Conservation (phyloP, 179 eudicot species). For the Spergularia azorica region DNA sequence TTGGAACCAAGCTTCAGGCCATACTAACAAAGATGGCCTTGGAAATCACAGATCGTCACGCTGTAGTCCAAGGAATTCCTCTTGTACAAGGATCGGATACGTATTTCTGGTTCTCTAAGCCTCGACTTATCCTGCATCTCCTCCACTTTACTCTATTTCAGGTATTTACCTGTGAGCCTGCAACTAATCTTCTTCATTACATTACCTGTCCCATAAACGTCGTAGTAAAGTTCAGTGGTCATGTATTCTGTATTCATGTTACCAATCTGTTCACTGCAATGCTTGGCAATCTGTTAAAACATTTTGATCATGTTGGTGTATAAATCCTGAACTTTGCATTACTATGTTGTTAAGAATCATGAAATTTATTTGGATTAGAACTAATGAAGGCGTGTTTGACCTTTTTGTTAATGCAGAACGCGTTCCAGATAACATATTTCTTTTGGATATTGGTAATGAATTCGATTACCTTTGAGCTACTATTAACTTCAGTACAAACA, state of each 20-base stretch:
- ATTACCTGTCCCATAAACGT: background rate
- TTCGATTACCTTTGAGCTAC: constrained; percentile 6
- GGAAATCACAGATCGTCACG: constrained; percentile 72
- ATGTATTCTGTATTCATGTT: background rate
- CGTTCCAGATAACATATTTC: constrained; percentile 89
- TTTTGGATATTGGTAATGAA: constrained; percentile 85
- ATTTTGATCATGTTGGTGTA: background rate
- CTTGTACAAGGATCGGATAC: constrained; percentile 84
- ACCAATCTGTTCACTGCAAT: background rate
- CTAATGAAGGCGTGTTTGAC: constrained; percentile 18
- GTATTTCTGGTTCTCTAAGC: constrained; percentile 77
- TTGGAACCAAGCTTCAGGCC: constrained; percentile 86
- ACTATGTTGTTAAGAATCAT: background rate
- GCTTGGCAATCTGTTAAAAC: background rate
- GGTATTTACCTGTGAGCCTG: constrained; percentile 36
- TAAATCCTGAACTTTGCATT: background rate
- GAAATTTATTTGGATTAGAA: constrained; percentile 1
- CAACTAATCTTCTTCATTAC: background rate
- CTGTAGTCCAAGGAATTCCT: constrained; percentile 88
- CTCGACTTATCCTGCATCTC: constrained; percentile 71
- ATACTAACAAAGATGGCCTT: constrained; percentile 81
- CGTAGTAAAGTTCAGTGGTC: background rate
- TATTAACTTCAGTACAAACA: background rate
- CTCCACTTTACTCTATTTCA: constrained; percentile 83
- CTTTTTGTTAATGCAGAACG: constrained; percentile 63